phyloP scores from a whole-genome alignment of 78 protist species.

The Chrysochromulina tobinii region DNA sequence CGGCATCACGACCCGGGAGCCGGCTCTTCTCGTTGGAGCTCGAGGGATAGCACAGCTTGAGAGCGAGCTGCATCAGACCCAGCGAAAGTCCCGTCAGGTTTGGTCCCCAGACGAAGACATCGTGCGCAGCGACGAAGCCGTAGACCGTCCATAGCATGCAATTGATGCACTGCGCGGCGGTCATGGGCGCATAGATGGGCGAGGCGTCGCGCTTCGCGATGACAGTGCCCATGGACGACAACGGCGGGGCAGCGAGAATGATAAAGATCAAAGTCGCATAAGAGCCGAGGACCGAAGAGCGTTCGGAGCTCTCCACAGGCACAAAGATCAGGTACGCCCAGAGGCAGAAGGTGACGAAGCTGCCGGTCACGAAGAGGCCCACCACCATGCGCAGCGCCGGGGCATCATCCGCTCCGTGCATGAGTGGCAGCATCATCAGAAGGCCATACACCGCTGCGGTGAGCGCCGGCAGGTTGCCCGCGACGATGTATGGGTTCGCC shows the following conservation, averaged over 20 bases:
- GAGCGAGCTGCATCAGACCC: neutral
- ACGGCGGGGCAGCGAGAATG: neutral
- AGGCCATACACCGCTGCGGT: neutral
- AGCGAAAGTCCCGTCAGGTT: neutral
- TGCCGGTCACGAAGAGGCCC: neutral
- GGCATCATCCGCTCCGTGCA: neutral
- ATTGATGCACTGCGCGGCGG: neutral
- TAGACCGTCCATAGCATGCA: neutral
- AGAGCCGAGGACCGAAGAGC: neutral
- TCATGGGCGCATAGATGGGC: neutral
- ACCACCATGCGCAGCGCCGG: neutral
- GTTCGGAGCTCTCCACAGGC: no score
- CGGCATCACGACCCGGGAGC: no score
- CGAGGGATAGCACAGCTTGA: no score
- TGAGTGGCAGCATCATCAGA: neutral
- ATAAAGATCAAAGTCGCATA: neutral
- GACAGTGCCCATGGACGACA: neutral
- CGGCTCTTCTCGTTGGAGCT: no score
- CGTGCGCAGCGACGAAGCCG: neutral
- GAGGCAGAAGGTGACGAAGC: no score
- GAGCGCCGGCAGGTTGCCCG: neutral
- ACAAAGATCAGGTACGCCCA: neutral
- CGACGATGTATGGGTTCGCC: neutral
- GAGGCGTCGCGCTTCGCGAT: neutral
- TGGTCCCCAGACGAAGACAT: neutral